phyloP scores from a whole-genome alignment of 1,284 basidiomycete species.

The Trametes pubescens region DNA sequence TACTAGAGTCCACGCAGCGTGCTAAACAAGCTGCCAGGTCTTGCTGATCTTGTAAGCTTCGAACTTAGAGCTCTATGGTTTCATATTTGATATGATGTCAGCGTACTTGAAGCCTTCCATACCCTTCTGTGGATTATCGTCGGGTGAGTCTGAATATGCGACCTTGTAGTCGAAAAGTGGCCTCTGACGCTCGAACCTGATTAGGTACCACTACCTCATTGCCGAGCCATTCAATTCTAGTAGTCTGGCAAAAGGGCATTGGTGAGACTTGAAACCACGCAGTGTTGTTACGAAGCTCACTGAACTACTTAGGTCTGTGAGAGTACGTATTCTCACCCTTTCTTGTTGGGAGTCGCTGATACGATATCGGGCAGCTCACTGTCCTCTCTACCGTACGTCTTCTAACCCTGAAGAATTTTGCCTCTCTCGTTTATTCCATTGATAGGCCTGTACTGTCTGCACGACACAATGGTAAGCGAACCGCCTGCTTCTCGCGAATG shows the following conservation, averaged over 20 bases:
- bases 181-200: too few relatives aligned
- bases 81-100: not conserved
- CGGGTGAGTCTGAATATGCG: conserved; percentile 5
- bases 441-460: not conserved
- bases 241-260: not conserved
- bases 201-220: conserved; percentile 19
- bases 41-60: not conserved
- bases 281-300: not conserved
- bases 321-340: not conserved
- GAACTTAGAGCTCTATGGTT: too few relatives aligned
- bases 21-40: not conserved
- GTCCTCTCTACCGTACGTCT: not conserved
- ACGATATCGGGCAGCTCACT: not conserved
- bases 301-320: not conserved
- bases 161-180: not conserved
- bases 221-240: not conserved
- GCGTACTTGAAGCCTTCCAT: conserved; percentile 16
- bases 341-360: too few relatives aligned
- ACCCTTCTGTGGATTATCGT: conserved; percentile 6
- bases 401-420: too few relatives aligned
- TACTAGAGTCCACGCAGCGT: not conserved
- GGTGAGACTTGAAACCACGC: not conserved
- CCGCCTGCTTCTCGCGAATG: not conserved
- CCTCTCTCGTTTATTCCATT: not conserved
- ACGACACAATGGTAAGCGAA: not conserved